These are phyloP conservation scores for Lanmaoa pseudosensibilis DNA, from an alignment of 768 basidiomycete genomes.

Conservation along the genomic window DNA sequence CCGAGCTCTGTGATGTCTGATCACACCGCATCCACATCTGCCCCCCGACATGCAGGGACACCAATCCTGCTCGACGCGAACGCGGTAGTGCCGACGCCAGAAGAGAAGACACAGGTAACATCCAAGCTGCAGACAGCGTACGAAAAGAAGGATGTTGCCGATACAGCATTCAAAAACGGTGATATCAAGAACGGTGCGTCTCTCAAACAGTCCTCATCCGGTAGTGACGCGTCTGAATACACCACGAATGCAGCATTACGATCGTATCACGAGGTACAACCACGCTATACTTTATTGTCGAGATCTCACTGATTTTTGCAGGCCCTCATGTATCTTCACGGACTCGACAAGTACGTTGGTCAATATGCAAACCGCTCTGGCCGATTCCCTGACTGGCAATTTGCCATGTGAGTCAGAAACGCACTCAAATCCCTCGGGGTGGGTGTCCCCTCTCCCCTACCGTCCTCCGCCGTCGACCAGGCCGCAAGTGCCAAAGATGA, in stretches of 20 bases:
- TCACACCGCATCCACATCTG: constrained; percentile 3
- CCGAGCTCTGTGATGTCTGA: constrained; percentile 19
- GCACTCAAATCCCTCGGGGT: constrained; percentile 56
- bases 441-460: not conserved
- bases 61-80: constrained; percentile 23
- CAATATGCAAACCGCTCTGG: not conserved
- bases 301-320: constrained; percentile 27
- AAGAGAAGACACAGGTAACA: constrained; percentile 33
- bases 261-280: constrained; percentile 69
- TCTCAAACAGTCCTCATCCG: not conserved
- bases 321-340: constrained; percentile 72
- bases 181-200: constrained; percentile 58
- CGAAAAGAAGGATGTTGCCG: constrained; percentile 64
- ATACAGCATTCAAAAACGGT: constrained; percentile 69
- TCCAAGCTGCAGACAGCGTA: constrained; percentile 61
- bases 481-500: constrained; percentile 44
- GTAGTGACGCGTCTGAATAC: constrained; percentile 1
- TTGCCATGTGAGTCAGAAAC: constrained; percentile 39
- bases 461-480: constrained; percentile 26
- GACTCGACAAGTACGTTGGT: constrained; percentile 69
- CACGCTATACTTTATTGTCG: not conserved
- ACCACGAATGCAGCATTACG: constrained; percentile 51
- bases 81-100: constrained; percentile 12
- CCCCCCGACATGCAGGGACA: not conserved
- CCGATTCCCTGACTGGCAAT: constrained; percentile 2